phyloP scores from a whole-genome alignment of 495 filamentous ascomycete genomes.

The Pyrenula massariospora region DNA sequence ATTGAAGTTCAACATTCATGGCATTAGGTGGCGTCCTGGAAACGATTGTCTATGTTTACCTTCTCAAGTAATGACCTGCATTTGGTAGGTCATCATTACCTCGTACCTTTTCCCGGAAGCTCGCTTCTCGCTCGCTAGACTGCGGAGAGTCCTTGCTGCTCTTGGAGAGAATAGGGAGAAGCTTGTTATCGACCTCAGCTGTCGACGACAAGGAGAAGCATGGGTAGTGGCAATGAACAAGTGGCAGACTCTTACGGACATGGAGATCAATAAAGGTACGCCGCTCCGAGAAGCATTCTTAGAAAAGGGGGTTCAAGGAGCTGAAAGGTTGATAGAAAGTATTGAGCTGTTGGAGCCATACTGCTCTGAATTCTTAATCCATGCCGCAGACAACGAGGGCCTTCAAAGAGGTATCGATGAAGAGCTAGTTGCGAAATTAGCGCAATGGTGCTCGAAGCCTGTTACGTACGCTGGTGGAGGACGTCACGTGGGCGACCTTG shows the following conservation, averaged over 20 bases:
- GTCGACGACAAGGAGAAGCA: conserved; percentile 55
- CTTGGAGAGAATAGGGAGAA: conserved; percentile 64
- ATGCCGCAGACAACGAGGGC: conserved; percentile 97
- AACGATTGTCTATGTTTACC: too few relatives aligned
- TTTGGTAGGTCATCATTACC: conserved; percentile 74
- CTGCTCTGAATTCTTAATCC: conserved; percentile 92
- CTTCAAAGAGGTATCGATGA: conserved; percentile 85
- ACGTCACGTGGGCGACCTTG: conserved; percentile 66
- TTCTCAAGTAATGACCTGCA: not conserved
- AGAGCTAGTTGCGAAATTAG: conserved; percentile 61
- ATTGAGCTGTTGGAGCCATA: conserved; percentile 73
- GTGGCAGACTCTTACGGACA: conserved; percentile 94
- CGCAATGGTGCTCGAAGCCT: conserved; percentile 78
- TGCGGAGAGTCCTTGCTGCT: conserved; percentile 57
- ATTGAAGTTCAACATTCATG: too few relatives aligned
- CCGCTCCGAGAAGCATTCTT: too few relatives aligned
- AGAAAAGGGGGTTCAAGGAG: too few relatives aligned
- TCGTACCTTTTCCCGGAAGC: conserved; percentile 76
- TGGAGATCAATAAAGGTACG: conserved; percentile 78
- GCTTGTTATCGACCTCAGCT: conserved; percentile 91
- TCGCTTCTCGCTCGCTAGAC: conserved; percentile 60
- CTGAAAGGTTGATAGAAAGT: conserved; percentile 49
- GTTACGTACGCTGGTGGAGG: conserved; percentile 94
- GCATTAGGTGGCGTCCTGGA: too few relatives aligned
- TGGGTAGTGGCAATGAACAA: conserved; percentile 98